phyloP scores from a whole-genome alignment of 306 rosid species.

The Cucurbita ficifolia region DNA sequence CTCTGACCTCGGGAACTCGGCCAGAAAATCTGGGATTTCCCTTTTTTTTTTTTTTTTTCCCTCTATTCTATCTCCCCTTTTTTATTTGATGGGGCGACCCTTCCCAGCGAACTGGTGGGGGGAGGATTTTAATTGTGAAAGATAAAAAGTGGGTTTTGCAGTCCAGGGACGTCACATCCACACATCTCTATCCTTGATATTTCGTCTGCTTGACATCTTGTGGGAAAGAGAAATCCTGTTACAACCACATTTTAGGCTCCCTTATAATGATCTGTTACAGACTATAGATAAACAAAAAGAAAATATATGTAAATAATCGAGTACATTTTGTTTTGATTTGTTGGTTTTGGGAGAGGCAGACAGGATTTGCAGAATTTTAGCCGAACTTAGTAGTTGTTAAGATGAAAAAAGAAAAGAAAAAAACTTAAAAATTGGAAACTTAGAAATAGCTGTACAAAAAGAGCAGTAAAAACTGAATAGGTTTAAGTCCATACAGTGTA shows the following conservation, averaged over 20 bases:
- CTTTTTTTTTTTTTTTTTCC: not conserved
- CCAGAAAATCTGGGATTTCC: conserved; percentile 67
- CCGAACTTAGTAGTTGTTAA: not conserved
- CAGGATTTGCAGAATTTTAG: not conserved
- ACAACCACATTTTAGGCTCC: conserved; percentile 16
- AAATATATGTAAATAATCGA: not conserved
- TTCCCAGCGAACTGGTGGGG: not conserved
- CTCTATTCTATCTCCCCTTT: not conserved
- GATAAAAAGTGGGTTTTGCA: conserved; percentile 16
- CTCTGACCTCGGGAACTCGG: conserved; percentile 23
- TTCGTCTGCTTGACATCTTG: conserved; percentile 45
- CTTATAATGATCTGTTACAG: not conserved
- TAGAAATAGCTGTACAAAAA: not conserved
- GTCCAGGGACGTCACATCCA: conserved; percentile 57
- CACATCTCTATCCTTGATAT: conserved; percentile 52
- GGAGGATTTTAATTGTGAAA: not conserved
- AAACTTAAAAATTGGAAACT: not conserved
- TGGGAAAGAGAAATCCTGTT: conserved; percentile 33
- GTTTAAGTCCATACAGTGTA: not conserved
- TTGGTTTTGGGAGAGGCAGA: not conserved
- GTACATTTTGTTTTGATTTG: not conserved
- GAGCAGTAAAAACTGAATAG: not conserved
- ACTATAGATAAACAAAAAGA: not conserved
- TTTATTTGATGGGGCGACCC: not conserved
- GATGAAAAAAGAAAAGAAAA: not conserved